Evolutionary conservation across 495 filamentous ascomycete species (phyloP).

Genomic region (Terfezia boudieri): DNA sequence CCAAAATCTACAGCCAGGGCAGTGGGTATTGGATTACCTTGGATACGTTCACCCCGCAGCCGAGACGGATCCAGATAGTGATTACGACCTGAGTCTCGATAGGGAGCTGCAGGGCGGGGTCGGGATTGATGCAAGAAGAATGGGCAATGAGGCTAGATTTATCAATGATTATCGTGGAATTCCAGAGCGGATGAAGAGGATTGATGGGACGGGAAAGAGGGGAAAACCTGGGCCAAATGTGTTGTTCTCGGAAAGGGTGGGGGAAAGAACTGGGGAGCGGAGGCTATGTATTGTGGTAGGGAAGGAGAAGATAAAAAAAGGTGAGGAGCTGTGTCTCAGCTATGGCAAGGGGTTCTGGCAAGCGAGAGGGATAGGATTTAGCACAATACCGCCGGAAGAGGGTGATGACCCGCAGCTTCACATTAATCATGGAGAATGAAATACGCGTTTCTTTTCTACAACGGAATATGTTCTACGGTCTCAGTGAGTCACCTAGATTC

Average conservation of each 20-base stretch:
- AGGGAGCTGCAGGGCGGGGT: slow-evolving; percentile 27
- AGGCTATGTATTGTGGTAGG: slow-evolving; percentile 22
- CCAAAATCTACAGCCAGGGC: slow-evolving; percentile 30
- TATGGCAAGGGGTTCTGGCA: slow-evolving; percentile 50
- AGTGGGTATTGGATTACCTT: slow-evolving; percentile 42
- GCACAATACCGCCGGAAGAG: too few relatives aligned
- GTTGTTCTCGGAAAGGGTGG: slow-evolving; percentile 10
- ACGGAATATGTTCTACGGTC: too few relatives aligned
- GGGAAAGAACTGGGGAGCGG: slow-evolving; percentile 20
- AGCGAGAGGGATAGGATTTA: slow-evolving; percentile 7
- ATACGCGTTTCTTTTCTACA: too few relatives aligned
- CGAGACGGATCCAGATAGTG: slow-evolving; percentile 24
- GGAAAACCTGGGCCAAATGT: slow-evolving; percentile 18
- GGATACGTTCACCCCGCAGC: slow-evolving; percentile 32
- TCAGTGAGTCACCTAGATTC: too few relatives aligned
- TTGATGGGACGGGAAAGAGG: neutral
- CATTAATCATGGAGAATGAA: too few relatives aligned
- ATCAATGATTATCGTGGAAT: slow-evolving; percentile 56
- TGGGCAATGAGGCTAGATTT: slow-evolving; percentile 49
- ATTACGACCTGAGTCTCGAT: slow-evolving; percentile 48
- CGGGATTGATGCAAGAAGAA: slow-evolving; percentile 37
- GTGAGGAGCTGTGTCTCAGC: slow-evolving; percentile 40
- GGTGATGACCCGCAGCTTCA: too few relatives aligned
- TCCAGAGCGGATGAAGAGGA: too few relatives aligned
- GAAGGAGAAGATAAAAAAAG: slow-evolving; percentile 31